Evolutionary conservation across 192 early-diverging fungal species (phyloP), one percentile per base, ranked within the genome.

Genomic region (Backusella liffmaniae): DNA sequence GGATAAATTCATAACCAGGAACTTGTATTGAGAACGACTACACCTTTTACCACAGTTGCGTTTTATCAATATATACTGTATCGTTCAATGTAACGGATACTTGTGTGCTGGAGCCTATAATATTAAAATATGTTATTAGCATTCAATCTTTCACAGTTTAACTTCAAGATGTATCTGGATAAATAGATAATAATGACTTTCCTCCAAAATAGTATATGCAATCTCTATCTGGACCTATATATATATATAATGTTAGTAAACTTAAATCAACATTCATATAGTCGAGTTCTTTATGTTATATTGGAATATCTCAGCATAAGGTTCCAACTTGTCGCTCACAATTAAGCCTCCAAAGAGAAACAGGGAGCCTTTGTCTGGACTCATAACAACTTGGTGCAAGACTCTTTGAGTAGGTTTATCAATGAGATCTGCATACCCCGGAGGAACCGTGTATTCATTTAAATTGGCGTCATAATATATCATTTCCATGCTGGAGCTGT

Each of bases 191-290:
- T 16, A 44, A 18, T 44, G 39, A 29, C 34, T 41, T 42, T 4
- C 68, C 68, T 26, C 68, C 68, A 70, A 70, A 70, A 13, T 42
- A 70, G 1, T 41, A 70, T 12, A 70, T 70, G 10, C 36, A 41
- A 26, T 16, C 8, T 21, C 39, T 26, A 42, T 70, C 68, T 5
- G 68, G 68, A 70, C 68, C 68, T 42, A 68, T 15, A 35, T 34
- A 29, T 34, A 29, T 16, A 4, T 66, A 66, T 49, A 18, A 15
- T 66, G 10, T 12, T 39, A 30, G 36, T 15, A 16, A 7, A 34
- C 13, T 34, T 34, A 18, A 44, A 16, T 44, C 15, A 44, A 44
- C 3, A 44, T 49, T 49, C 18, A 49, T n/a, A 49, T 49, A n/a
- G n/a, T 5, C 18, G 32, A 49, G 5, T 30, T n/a, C n/a, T n/a